Base-by-base conservation (phyloP, 345 rosid genomes). In the Microcos paniculata region DNA sequence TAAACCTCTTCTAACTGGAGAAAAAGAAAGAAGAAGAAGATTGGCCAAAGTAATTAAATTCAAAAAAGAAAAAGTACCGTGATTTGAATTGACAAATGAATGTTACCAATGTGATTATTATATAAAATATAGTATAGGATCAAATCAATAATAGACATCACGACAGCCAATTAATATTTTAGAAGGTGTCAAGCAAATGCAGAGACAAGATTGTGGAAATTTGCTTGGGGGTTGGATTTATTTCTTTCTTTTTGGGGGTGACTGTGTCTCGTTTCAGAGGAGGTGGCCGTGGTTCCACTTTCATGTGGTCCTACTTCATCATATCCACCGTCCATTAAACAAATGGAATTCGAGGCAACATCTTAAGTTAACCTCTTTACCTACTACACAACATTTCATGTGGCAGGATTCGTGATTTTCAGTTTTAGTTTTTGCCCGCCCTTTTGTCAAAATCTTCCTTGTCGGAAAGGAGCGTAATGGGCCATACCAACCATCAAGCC, bases 271-370 rank as follows among this genome's bases (percentile, higher is more conserved):
- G 15, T 18, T 38, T 40, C 28, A n/a, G 48, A 40, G 16, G 28
- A 64, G 28, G 52, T 62, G 13, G 24, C 8, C 33, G 52, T 62
- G 13, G 24, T 8, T 62, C 42, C 24, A 13, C 68, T 38, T 56
- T 46, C 72, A 46, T 18, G 57, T 18, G 72, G 42, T 48, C 56
- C 71, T 45, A 45, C 71, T 9, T 68, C 72, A 48, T 48, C 15
- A 16, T 28, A 38, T 67, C 71, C 56, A 26, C 46, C 9, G 55
- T 67, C 71, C 56, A 26, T 68, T 18, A 48, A 68, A 48, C 72
- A 7, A 28, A 67, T 28, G 6, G 33, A 67, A 45, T 26, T 67
- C 71, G 15, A 46, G 4, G 4, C 24, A 48, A 18, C 46, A 68
- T 68, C 57, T 26, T 28, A 48, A 68, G 42, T 53, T 24, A 7